These are phyloP conservation scores for Apiospora saccharicola DNA, from an alignment of 2,329 filamentous ascomycete species.

Conservation along the genomic window DNA sequence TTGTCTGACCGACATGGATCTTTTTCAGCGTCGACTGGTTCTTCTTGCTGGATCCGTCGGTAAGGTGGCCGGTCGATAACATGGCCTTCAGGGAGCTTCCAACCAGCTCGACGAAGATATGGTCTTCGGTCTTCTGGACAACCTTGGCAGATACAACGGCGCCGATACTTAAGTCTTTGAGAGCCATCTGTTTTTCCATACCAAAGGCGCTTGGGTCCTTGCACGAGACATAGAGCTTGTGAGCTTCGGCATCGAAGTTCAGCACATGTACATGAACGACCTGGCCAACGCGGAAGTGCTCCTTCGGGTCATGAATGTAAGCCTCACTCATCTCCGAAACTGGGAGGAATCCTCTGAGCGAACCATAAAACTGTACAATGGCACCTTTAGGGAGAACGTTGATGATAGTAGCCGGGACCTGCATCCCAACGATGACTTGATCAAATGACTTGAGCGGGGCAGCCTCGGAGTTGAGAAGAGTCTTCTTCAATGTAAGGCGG, in stretches of 20 bases:
- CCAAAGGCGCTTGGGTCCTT: constrained; percentile 85
- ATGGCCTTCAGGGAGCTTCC: constrained; percentile 79
- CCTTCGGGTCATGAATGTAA: constrained; percentile 85
- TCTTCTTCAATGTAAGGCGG: constrained; percentile 92
- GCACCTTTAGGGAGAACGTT: constrained; percentile 82
- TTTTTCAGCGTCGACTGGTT: constrained; percentile 79
- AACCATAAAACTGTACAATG: constrained; percentile 90
- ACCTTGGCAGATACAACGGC: constrained; percentile 80
- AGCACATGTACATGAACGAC: constrained; percentile 91
- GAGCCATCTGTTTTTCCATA: constrained; percentile 75
- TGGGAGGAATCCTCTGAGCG: constrained; percentile 84
- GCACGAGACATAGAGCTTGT: constrained; percentile 86
- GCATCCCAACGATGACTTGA: constrained; percentile 76
- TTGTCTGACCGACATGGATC: constrained; percentile 82
- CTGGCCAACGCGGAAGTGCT: constrained; percentile 90
- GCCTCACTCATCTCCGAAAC: constrained; percentile 98
- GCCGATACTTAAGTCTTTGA: constrained; percentile 77
- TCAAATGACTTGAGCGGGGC: constrained; percentile 80
- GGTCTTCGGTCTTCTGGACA: constrained; percentile 80
- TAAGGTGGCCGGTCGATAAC: constrained; percentile 79
- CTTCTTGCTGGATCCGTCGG: constrained; percentile 80
- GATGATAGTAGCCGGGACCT: constrained; percentile 86
- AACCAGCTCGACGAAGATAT: constrained; percentile 78
- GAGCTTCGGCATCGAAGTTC: constrained; percentile 74
- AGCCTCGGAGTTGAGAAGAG: constrained; percentile 86